These are phyloP conservation scores for Glebionis coronaria DNA, from an alignment of 129 eudicot species.

Conservation along the genomic window DNA sequence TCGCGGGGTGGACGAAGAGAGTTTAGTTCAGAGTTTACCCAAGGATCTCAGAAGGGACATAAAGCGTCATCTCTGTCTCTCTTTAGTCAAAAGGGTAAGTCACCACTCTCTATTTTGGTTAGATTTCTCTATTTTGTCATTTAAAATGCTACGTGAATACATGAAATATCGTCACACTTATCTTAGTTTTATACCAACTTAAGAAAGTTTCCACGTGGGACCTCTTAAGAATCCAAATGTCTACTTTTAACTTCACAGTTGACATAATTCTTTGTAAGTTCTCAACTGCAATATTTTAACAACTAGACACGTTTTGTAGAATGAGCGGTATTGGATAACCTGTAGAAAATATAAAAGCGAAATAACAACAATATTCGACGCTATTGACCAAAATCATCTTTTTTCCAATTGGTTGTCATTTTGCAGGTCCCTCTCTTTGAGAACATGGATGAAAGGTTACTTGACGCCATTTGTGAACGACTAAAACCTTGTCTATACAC, in stretches of 20 bases:
- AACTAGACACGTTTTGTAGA: neutral
- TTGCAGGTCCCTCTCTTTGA: conserved; percentile 87
- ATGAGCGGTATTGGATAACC: neutral
- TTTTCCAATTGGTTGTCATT: neutral
- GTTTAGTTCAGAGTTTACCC: conserved; percentile 71
- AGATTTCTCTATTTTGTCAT: neutral
- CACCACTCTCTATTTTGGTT: neutral
- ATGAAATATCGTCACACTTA: no score
- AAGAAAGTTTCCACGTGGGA: no score
- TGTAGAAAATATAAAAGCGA: neutral
- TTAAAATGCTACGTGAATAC: no score
- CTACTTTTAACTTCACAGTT: neutral
- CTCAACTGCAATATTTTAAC: neutral
- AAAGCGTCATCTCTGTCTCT: conserved; percentile 94
- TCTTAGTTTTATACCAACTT: no score
- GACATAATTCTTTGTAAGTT: neutral
- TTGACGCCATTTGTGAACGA: conserved; percentile 88
- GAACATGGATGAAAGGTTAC: conserved; percentile 77
- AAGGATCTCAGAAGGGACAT: conserved; percentile 93
- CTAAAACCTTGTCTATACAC: conserved; percentile 83
- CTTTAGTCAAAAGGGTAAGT: conserved; percentile 82
- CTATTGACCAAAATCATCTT: neutral
- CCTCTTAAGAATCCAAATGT: no score
- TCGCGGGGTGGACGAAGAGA: conserved; percentile 93
- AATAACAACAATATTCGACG: neutral